phyloP scores from a whole-genome alignment of 2,329 filamentous ascomycete species.

The Aspergillus ochraceus region DNA sequence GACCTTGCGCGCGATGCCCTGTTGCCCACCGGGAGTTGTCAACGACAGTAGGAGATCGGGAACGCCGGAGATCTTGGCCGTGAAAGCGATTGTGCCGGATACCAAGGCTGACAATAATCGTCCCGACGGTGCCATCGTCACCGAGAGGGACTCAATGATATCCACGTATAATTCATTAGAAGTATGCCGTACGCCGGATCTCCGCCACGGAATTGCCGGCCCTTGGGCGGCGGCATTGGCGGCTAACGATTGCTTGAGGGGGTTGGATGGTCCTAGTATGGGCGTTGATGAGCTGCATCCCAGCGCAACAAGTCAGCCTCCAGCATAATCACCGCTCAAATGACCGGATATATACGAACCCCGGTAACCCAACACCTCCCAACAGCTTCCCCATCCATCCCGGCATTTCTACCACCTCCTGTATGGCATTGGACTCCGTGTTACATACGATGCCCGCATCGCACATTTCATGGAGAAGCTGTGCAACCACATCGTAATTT shows the following conservation, averaged over 20 bases:
- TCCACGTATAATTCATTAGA: constrained; percentile 98
- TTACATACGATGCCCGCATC: constrained; percentile 87
- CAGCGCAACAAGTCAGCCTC: neutral
- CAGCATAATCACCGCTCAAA: neutral
- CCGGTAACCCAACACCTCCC: constrained; percentile 80
- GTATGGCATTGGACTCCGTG: constrained; percentile 88
- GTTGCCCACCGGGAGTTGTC: constrained; percentile 76
- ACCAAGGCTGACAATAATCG: constrained; percentile 82
- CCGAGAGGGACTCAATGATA: constrained; percentile 82
- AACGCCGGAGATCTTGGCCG: constrained; percentile 88
- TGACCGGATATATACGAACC: constrained; percentile 47
- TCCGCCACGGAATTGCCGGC: constrained; percentile 77
- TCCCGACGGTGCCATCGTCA: constrained; percentile 88
- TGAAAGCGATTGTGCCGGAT: constrained; percentile 92
- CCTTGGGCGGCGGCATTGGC: constrained; percentile 35
- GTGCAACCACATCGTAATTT: constrained; percentile 90
- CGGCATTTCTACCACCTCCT: constrained; percentile 89
- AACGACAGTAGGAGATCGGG: constrained; percentile 85
- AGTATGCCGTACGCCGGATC: constrained; percentile 89
- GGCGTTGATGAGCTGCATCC: constrained; percentile 38
- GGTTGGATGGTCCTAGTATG: constrained; percentile 39
- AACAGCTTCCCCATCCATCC: constrained; percentile 86
- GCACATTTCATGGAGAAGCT: constrained; percentile 93
- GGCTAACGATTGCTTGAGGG: constrained; percentile 42
- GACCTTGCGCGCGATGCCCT: constrained; percentile 71